Evolutionary conservation across 495 filamentous ascomycete genomes (phyloP).

Genomic region (Emericellopsis terricola): DNA sequence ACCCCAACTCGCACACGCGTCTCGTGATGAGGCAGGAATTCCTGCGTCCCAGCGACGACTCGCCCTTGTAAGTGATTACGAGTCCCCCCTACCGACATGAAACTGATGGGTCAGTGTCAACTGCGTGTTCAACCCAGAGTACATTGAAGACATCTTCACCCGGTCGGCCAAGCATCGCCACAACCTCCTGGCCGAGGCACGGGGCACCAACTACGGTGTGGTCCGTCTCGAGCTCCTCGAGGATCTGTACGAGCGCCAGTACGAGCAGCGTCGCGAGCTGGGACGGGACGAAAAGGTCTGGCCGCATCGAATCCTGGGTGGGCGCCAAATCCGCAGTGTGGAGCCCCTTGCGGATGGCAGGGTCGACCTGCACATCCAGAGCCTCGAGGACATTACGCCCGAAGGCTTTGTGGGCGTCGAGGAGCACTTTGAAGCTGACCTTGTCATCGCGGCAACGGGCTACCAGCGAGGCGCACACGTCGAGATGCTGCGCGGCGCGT

Average conservation of each 20-base stretch:
- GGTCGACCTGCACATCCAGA: slow-evolving; percentile 12
- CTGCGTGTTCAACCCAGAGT: slow-evolving; percentile 81
- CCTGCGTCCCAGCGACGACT: slow-evolving; percentile 81
- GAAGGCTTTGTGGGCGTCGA: slow-evolving; percentile 18
- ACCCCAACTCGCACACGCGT: slow-evolving; percentile 59
- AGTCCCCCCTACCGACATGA: not conserved
- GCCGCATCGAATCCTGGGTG: slow-evolving; percentile 61
- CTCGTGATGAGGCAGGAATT: slow-evolving; percentile 66
- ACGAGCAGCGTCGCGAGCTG: slow-evolving; percentile 55
- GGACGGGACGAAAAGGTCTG: slow-evolving; percentile 52
- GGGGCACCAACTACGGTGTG: slow-evolving; percentile 83
- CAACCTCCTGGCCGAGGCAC: slow-evolving; percentile 42
- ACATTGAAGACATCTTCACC: slow-evolving; percentile 54
- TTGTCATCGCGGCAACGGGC: slow-evolving; percentile 73
- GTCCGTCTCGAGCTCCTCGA: slow-evolving; percentile 79
- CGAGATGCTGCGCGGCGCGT: slow-evolving; percentile 47
- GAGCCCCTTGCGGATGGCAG: slow-evolving; percentile 17
- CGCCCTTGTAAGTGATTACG: slow-evolving; percentile 59
- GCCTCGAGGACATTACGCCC: slow-evolving; percentile 18
- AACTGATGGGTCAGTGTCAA: slow-evolving; percentile 50
- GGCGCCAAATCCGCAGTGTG: slow-evolving; percentile 40
- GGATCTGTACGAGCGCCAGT: slow-evolving; percentile 66
- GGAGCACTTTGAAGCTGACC: slow-evolving; percentile 53
- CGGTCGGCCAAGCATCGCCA: slow-evolving; percentile 41
- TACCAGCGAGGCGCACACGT: slow-evolving; percentile 68